Conservation (phyloP, 805 yeast genomes). For the Yarrowia porcina region DNA sequence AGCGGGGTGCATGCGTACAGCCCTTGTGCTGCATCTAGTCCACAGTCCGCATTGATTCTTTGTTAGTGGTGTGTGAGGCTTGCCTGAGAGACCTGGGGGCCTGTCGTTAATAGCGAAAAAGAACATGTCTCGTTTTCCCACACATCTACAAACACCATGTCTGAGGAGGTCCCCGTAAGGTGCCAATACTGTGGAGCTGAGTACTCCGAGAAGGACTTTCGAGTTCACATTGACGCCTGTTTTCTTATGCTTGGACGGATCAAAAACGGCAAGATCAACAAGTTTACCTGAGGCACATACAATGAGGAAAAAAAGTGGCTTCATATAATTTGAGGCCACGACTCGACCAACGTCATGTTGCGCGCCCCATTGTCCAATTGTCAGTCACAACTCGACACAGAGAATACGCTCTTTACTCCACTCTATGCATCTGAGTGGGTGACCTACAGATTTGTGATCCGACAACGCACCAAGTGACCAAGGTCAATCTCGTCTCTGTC, state of each 20-base stretch:
- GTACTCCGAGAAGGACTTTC: neutral
- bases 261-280: neutral
- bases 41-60: neutral
- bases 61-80: neutral
- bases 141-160: neutral
- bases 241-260: neutral
- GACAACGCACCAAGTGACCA: neutral
- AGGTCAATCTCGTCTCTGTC: neutral
- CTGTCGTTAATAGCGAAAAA: neutral
- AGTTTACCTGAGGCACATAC: neutral
- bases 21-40: neutral
- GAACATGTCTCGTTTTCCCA: too few species aligned
- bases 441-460: neutral
- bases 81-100: neutral
- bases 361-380: neutral
- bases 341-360: neutral
- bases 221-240: slow-evolving; percentile 6
- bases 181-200: slow-evolving; percentile 3
- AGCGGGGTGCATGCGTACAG: neutral
- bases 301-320: too few species aligned
- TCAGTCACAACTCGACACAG: too few species aligned
- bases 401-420: too few species aligned
- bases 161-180: neutral
- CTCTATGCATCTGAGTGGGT: neutral
- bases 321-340: too few species aligned